Evolutionary conservation across 1,139 yeast species (phyloP), one percentile per base, ranked within the genome.

Genomic region (Yamadazyma triangularis): DNA sequence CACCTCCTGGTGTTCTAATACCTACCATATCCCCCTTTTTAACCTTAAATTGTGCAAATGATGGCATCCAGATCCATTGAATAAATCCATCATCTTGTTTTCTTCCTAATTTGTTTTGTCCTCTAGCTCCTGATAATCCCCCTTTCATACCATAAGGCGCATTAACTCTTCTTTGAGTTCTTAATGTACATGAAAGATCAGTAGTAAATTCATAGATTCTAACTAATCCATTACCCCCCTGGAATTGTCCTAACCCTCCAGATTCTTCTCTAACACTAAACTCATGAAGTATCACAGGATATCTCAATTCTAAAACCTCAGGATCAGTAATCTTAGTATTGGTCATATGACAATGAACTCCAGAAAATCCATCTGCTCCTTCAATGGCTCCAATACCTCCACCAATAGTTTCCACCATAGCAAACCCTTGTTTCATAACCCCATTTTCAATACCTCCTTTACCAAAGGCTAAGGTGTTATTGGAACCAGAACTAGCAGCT

Each of bases 71-170:
- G 16, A 42, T 42, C 50, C 58, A 35, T 33, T 38, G 35, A 33
- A 46, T 37, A n/a, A n/a, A n/a, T 11, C 37, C 40, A 40, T 49
- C 38, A 44, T 42, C 31, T 48, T 50, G 31, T 22, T 41, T 42
- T 29, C 58, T 50, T 15, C 67, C 46, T 80, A 85, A 77, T 15
- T 70, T 46, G 42, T 81, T 82, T 35, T 64, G 54, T 8, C 91
- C 91, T 28, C 73, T 56, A 12, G 52, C 53, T 4, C 84, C 89
- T 31, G 67, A 64, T 9, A 53, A 58, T n/a, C 52, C 52, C 16
- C 53, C 53, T 24, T 41, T 38, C 28, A 48, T 39, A 8, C 53
- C 53, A 35, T 36, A 45, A 4, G 53, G 53, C 7, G 43, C 36
- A 28, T 40, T 39, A 9, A 48, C 51, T 31, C 53, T 31, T 27